These are phyloP conservation scores for Abelmoschus esculentus DNA, from an alignment of 345 rosid genomes.

Conservation along the genomic window DNA sequence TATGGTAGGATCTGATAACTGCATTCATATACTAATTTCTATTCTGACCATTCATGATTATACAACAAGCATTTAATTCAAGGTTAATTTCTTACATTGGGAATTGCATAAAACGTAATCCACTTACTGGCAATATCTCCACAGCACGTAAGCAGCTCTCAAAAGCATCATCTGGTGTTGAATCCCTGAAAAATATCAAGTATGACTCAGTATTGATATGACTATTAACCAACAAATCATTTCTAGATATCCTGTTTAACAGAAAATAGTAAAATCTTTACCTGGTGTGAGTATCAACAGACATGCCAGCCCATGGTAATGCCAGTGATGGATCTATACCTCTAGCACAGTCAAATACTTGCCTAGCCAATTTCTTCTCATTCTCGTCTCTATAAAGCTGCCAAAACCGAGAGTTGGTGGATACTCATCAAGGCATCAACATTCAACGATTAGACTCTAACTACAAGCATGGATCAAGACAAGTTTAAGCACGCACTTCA, in stretches of 20 bases:
- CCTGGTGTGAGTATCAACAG: conserved; percentile 71
- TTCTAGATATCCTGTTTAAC: conserved; percentile 5
- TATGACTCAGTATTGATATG: conserved; percentile 14
- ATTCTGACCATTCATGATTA: background rate
- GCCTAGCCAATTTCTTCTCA: conserved; percentile 63
- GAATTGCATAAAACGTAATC: background rate
- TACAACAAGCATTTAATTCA: conserved; percentile 6
- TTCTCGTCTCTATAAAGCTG: conserved; percentile 69
- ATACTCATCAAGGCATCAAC: background rate
- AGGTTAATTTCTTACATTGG: background rate
- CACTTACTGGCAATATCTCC: conserved; percentile 72
- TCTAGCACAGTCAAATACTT: conserved; percentile 91
- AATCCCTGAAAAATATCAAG: conserved; percentile 41
- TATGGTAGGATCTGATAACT: background rate
- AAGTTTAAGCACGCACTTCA: background rate
- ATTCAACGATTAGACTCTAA: background rate
- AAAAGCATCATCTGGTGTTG: conserved; percentile 62
- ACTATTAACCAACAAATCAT: conserved; percentile 1
- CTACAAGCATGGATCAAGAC: background rate
- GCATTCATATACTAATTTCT: background rate
- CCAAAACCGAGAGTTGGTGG: conserved; percentile 20
- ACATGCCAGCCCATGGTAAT: conserved; percentile 96
- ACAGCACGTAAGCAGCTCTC: conserved; percentile 92
- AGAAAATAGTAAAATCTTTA: conserved; percentile 21
- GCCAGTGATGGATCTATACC: conserved; percentile 96